A percentile compares a stretch with the other conserved stretches of the same genome.
These are phyloP conservation scores for Saitozyma podzolica DNA, from an alignment of 768 basidiomycete species.

Conservation along the genomic window DNA sequence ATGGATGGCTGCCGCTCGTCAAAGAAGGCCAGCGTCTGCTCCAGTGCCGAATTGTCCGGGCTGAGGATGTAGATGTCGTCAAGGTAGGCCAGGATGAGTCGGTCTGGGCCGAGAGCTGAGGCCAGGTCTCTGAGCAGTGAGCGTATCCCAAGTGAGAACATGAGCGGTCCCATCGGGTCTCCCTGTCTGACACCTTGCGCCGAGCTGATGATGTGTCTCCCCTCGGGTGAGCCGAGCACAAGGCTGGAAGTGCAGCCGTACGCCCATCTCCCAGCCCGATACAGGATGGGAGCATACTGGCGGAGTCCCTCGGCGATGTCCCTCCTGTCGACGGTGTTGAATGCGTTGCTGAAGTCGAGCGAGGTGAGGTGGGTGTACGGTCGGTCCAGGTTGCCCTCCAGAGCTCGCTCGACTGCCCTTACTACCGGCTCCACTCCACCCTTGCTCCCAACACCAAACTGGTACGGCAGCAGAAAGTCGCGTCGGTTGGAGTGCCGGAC, in stretches of 20 bases:
- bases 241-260: slow-evolving; percentile 5
- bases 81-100: slow-evolving; percentile 16
- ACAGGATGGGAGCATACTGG: slow-evolving; percentile 20
- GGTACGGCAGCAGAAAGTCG: slow-evolving; percentile 7
- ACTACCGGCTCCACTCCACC: slow-evolving; percentile 26
- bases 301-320: slow-evolving; percentile 7
- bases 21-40: slow-evolving; percentile 1
- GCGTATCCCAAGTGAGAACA: slow-evolving; percentile 26
- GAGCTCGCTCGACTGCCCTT: slow-evolving; percentile 13
- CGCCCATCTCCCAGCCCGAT: slow-evolving; percentile 6
- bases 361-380: slow-evolving; percentile 17
- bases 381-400: slow-evolving; percentile 12
- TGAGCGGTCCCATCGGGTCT: slow-evolving; percentile 27
- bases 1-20: slow-evolving; percentile 1
- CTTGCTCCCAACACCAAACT: slow-evolving; percentile 20
- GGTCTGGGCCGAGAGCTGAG: slow-evolving; percentile 8
- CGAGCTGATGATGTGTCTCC: slow-evolving; percentile 5
- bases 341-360: slow-evolving; percentile 36
- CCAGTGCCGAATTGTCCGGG: background rate
- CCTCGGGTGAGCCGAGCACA: background rate
- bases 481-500: slow-evolving; percentile 9
- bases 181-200: slow-evolving; percentile 37
- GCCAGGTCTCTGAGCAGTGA: slow-evolving; percentile 4
- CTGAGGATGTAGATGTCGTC: slow-evolving; percentile 18
- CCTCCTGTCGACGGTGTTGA: slow-evolving; percentile 19